These are phyloP conservation scores for Betula pendula DNA, from an alignment of 306 rosid genomes.

Conservation along the genomic window DNA sequence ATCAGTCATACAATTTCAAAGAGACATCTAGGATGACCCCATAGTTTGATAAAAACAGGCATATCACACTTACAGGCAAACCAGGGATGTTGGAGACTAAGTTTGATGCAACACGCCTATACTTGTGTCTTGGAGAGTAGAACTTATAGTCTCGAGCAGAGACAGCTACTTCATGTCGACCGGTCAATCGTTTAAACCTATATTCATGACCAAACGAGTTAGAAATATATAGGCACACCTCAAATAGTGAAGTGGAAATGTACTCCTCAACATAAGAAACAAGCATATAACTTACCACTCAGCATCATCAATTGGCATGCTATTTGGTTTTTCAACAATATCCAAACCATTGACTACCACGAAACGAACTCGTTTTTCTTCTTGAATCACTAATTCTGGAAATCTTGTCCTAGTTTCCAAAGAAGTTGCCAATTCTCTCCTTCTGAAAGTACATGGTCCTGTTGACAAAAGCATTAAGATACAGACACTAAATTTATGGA, in stretches of 20 bases:
- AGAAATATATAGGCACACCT: not conserved
- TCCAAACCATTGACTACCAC: conserved; percentile 89
- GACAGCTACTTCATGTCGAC: conserved; percentile 83
- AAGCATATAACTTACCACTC: conserved; percentile 62
- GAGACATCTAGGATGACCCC: conserved; percentile 22
- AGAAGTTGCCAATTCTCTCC: conserved; percentile 98
- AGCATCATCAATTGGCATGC: conserved; percentile 61
- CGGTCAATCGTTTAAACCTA: conserved; percentile 93
- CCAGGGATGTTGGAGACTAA: conserved; percentile 61
- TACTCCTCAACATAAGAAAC: not conserved
- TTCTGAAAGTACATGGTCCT: conserved; percentile 74
- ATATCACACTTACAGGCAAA: conserved; percentile 62
- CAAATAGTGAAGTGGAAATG: not conserved
- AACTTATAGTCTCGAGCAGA: conserved; percentile 71
- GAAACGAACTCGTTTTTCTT: conserved; percentile 94
- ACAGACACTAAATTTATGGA: conserved; percentile 9
- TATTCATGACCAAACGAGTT: conserved; percentile 28
- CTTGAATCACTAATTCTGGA: conserved; percentile 92
- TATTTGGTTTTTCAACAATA: conserved; percentile 81
- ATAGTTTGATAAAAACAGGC: conserved; percentile 25
- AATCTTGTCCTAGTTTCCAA: conserved; percentile 86
- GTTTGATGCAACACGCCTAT: conserved; percentile 66
- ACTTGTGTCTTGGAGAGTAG: conserved; percentile 95
- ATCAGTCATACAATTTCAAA: conserved; percentile 16
- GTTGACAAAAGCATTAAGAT: conserved; percentile 22